Conservation (phyloP, 805 yeast genomes). For the Suhomyces tanzawaensis region DNA sequence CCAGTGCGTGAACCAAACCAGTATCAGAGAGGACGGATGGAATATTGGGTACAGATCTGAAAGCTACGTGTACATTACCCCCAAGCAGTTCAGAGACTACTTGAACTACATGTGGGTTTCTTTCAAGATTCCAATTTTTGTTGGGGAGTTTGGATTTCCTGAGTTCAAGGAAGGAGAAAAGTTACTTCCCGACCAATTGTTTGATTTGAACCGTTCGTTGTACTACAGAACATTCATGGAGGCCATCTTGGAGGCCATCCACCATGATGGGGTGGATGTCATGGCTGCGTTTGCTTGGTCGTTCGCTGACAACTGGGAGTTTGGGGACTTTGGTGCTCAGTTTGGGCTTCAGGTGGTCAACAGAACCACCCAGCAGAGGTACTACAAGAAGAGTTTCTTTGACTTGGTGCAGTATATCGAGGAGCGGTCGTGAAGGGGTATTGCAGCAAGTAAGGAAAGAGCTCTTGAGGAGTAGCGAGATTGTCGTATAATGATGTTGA, state of each 20-base stretch:
- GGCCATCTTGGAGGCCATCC: conserved; percentile 20
- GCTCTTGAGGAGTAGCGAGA: too few species aligned
- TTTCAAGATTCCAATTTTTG: conserved; percentile 22
- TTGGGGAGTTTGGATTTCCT: conserved; percentile 36
- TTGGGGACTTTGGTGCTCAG: conserved; percentile 23
- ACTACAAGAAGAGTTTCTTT: conserved; percentile 17
- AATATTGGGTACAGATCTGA: conserved; percentile 20
- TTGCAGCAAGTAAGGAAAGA: too few species aligned
- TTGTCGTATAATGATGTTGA: too few species aligned
- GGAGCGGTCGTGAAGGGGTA: conserved; percentile 7
- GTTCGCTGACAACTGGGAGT: conserved; percentile 33
- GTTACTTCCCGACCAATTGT: conserved; percentile 21
- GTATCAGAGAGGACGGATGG: conserved; percentile 18
- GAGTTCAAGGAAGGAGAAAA: conserved; percentile 28
- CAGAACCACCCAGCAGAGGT: conserved; percentile 25
- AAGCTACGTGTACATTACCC: conserved; percentile 20
- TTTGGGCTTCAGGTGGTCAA: conserved; percentile 26
- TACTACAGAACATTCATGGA: conserved; percentile 28
- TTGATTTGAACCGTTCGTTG: conserved; percentile 26
- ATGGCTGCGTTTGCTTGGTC: conserved; percentile 34
- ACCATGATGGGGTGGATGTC: conserved; percentile 25
- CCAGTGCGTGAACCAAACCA: conserved; percentile 19
- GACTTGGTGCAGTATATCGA: conserved; percentile 2
- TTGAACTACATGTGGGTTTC: conserved; percentile 26
- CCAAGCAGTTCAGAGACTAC: conserved; percentile 22